Evolutionary conservation across 352 stramenopile genomes (phyloP).

Genomic region (Phytophthora citricola): DNA sequence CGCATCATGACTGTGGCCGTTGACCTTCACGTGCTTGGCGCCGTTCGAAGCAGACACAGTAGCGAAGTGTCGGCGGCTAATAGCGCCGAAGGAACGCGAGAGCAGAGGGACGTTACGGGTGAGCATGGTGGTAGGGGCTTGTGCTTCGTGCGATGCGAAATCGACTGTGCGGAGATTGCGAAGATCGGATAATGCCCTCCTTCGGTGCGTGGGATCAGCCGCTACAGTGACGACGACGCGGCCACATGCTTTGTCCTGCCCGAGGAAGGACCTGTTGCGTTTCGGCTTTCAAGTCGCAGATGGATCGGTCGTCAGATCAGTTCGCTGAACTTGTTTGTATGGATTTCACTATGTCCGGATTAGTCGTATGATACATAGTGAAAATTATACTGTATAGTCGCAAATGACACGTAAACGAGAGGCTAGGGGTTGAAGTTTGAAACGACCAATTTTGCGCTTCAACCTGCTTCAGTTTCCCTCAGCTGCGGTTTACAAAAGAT

Average conservation of each 20-base stretch:
- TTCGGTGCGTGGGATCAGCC: slow-evolving; percentile 7
- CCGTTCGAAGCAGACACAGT: slow-evolving; percentile 35
- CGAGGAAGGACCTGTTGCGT: slow-evolving; percentile 27
- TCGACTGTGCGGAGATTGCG: slow-evolving; percentile 12
- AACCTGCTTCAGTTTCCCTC: slow-evolving; percentile 21
- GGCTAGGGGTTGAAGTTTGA: slow-evolving; percentile 36
- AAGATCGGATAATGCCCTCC: neutral
- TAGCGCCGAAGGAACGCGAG: slow-evolving; percentile 30
- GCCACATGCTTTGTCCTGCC: slow-evolving; percentile 24
- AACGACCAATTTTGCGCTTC: slow-evolving; percentile 15
- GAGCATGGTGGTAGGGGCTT: slow-evolving; percentile 37
- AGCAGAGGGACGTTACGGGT: slow-evolving; percentile 28
- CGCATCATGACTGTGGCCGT: slow-evolving; percentile 27
- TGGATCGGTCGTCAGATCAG: slow-evolving; percentile 18
- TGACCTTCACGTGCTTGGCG: slow-evolving; percentile 26
- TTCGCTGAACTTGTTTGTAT: slow-evolving; percentile 34
- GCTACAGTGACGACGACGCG: slow-evolving; percentile 27
- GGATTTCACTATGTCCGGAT: slow-evolving; percentile 18
- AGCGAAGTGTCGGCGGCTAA: slow-evolving; percentile 56
- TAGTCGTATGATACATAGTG: slow-evolving; percentile 3
- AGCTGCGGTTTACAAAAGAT: neutral
- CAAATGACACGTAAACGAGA: slow-evolving; percentile 33
- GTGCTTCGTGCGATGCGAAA: slow-evolving; percentile 18
- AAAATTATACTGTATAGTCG: neutral
- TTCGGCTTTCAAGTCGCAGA: slow-evolving; percentile 21